phyloP scores from a whole-genome alignment of 2,329 filamentous ascomycete species.

The Corinectria fuckeliana region DNA sequence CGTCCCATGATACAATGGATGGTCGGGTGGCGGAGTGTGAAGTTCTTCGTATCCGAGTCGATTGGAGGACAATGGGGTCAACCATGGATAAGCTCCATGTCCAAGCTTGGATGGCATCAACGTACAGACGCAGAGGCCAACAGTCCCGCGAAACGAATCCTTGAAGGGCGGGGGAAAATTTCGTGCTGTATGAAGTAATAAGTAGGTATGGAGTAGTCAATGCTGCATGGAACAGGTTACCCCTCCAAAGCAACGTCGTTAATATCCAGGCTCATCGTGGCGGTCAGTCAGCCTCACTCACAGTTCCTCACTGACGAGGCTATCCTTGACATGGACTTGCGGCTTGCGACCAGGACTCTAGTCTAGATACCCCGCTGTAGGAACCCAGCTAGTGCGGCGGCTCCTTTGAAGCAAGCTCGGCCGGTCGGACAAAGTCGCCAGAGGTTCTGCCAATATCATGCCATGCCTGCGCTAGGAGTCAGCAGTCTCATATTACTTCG shows the following conservation, averaged over 20 bases:
- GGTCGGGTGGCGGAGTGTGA: slow-evolving; percentile 1
- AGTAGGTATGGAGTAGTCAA: background rate
- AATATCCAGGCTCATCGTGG: slow-evolving; percentile 29
- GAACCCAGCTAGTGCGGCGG: slow-evolving; percentile 24
- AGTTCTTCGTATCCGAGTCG: background rate
- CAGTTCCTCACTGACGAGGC: slow-evolving; percentile 32
- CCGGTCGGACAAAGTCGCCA: slow-evolving; percentile 20
- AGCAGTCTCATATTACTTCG: slow-evolving; percentile 11
- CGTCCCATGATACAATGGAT: background rate
- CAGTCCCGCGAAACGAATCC: background rate
- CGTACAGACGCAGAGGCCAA: background rate
- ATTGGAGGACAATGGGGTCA: background rate
- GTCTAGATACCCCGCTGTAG: too few species aligned
- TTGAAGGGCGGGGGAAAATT: slow-evolving; percentile 5
- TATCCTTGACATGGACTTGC: slow-evolving; percentile 32
- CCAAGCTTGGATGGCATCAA: slow-evolving; percentile 4
- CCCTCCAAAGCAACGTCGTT: slow-evolving; percentile 29
- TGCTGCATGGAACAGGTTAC: slow-evolving; percentile 3
- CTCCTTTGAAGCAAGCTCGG: slow-evolving; percentile 20
- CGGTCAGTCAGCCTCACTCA: slow-evolving; percentile 42
- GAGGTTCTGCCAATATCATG: slow-evolving; percentile 30
- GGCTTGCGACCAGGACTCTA: too few species aligned
- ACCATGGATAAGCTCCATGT: slow-evolving; percentile 2
- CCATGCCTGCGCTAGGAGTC: slow-evolving; percentile 14
- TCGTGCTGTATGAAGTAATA: background rate